phyloP scores from a whole-genome alignment of 352 stramenopile species.

The Phytophthora multivora region DNA sequence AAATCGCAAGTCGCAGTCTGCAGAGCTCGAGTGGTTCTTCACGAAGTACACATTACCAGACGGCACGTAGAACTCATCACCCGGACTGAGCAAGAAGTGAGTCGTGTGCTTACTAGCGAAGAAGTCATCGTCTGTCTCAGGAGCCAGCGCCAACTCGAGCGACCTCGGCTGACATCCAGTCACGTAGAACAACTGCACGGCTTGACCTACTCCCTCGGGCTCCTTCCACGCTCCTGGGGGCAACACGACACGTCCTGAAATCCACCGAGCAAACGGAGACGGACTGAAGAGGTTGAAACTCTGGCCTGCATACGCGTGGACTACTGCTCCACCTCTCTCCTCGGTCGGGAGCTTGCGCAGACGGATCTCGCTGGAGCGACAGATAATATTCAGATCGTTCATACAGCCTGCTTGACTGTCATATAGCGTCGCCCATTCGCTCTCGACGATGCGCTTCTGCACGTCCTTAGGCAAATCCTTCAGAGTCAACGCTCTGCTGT shows the following conservation, averaged over 20 bases:
- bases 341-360: conserved; percentile 71
- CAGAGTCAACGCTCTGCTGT: conserved; percentile 37
- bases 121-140: conserved; percentile 73
- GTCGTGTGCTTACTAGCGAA: conserved; percentile 93
- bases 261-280: conserved; percentile 81
- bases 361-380: conserved; percentile 71
- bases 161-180: conserved; percentile 84
- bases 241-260: conserved; percentile 91
- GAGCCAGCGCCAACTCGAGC: conserved; percentile 75
- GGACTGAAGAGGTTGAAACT: conserved; percentile 86
- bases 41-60: conserved; percentile 96
- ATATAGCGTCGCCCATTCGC: conserved; percentile 78
- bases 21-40: conserved; percentile 94
- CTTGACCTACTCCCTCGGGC: conserved; percentile 92
- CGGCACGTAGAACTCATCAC: conserved; percentile 97
- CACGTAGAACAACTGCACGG: conserved; percentile 96
- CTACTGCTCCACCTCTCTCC: conserved; percentile 48
- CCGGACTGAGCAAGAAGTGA: conserved; percentile 92
- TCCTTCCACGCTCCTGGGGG: conserved; percentile 95
- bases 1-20: conserved; percentile 92
- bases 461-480: conserved; percentile 59
- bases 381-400: conserved; percentile 86
- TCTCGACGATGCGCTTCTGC: conserved; percentile 58
- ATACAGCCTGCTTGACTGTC: conserved; percentile 57
- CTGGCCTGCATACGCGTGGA: conserved; percentile 73